Conservation (phyloP, 2,329 filamentous ascomycete genomes). For the Aspergillus sp. region DNA sequence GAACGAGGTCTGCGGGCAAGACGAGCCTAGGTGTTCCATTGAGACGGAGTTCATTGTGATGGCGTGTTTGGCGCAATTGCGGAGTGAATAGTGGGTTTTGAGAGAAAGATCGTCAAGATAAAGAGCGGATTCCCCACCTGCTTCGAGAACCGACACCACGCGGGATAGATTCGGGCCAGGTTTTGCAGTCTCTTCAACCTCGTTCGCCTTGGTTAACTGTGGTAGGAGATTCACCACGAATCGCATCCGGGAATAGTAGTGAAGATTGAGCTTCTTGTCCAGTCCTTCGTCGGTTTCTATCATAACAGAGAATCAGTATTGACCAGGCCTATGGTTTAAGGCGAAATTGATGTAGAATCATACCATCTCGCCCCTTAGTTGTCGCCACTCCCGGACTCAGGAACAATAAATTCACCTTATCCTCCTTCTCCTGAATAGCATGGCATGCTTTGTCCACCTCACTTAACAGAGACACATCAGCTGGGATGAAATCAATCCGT, state of each 20-base stretch:
- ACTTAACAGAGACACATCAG: slow-evolving; percentile 43
- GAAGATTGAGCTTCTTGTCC: slow-evolving; percentile 16
- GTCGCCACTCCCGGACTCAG: slow-evolving; percentile 15
- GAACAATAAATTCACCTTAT: slow-evolving; percentile 20
- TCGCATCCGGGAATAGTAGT: slow-evolving; percentile 24
- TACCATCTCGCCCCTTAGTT: slow-evolving; percentile 6
- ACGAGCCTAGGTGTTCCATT: slow-evolving; percentile 41
- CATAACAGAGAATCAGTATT: not conserved
- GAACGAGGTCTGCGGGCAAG: slow-evolving; percentile 40
- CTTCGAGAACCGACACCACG: slow-evolving; percentile 47
- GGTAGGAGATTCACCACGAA: slow-evolving; percentile 26
- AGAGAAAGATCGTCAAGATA: slow-evolving; percentile 38
- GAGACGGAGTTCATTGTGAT: slow-evolving; percentile 45
- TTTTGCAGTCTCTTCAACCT: not conserved
- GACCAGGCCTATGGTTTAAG: not conserved
- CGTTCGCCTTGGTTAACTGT: slow-evolving; percentile 1
- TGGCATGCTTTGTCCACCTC: slow-evolving; percentile 45
- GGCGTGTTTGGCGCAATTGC: slow-evolving; percentile 29
- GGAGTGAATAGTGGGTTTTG: slow-evolving; percentile 15
- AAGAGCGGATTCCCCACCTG: slow-evolving; percentile 44
- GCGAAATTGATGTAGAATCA: not conserved
- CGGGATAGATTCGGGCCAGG: slow-evolving; percentile 27
- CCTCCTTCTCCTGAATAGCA: slow-evolving; percentile 31
- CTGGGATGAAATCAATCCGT: slow-evolving; percentile 41
- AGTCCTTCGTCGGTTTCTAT: slow-evolving; percentile 22